These are phyloP conservation scores for Anisogramma anomala DNA, from an alignment of 2,329 filamentous ascomycete species.

Conservation along the genomic window DNA sequence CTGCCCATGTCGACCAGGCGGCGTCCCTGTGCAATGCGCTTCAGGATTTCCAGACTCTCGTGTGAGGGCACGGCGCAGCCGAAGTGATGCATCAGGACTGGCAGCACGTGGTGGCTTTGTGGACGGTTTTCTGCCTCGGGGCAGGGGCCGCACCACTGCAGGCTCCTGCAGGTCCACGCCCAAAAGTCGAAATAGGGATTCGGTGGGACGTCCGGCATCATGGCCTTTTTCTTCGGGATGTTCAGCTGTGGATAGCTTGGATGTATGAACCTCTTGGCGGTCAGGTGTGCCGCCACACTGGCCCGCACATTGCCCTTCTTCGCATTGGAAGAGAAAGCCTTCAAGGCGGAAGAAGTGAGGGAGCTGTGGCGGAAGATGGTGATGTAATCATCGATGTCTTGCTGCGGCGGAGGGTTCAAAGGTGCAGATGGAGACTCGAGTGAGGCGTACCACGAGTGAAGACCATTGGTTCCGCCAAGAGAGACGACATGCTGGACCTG, in stretches of 20 bases:
- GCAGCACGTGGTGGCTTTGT: slow-evolving; percentile 55
- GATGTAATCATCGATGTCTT: slow-evolving; percentile 56
- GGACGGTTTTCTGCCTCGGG: slow-evolving; percentile 35
- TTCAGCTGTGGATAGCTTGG: slow-evolving; percentile 27
- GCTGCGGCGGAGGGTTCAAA: slow-evolving; percentile 36
- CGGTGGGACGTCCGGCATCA: slow-evolving; percentile 24
- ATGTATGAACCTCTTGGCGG: slow-evolving; percentile 39
- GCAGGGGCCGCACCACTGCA: slow-evolving; percentile 55
- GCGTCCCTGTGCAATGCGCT: slow-evolving; percentile 39
- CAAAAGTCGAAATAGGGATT: slow-evolving; percentile 63
- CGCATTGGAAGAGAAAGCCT: slow-evolving; percentile 52
- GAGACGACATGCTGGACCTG: slow-evolving; percentile 36
- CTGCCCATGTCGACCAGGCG: slow-evolving; percentile 55
- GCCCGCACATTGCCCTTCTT: slow-evolving; percentile 49
- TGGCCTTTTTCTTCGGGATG: slow-evolving; percentile 35
- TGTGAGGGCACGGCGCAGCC: slow-evolving; percentile 60
- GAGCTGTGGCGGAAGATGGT: slow-evolving; percentile 52
- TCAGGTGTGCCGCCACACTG: slow-evolving; percentile 45
- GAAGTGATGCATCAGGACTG: slow-evolving; percentile 69
- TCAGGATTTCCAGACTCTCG: slow-evolving; percentile 51
- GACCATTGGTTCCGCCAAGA: slow-evolving; percentile 32
- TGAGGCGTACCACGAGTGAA: slow-evolving; percentile 37
- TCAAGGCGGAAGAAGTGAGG: slow-evolving; percentile 49
- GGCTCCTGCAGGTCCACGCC: slow-evolving; percentile 49
- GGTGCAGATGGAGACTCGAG: slow-evolving; percentile 14